Base-by-base conservation (phyloP, 2,329 filamentous ascomycete genomes). In the Arthroderma sp. region DNA sequence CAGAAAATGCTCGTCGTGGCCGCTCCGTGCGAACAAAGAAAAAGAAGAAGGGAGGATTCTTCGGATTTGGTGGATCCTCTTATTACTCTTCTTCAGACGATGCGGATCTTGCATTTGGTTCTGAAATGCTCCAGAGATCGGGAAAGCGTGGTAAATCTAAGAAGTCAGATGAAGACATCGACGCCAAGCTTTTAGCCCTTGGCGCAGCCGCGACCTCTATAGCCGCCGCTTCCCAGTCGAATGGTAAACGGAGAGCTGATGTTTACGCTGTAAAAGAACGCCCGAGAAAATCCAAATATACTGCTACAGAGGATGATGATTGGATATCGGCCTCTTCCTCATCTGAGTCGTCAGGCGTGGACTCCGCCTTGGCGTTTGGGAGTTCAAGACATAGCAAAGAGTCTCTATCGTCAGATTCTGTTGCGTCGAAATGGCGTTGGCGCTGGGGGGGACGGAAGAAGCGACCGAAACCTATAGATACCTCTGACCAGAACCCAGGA, bases 51-150 rank as follows among this genome's bases (percentile, higher is more conserved):
- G 63, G 58, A 43, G 61, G 60, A 28, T 71, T 76, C 47, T 71
- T 81, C 43, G 69, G 80, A 36, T 73, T 70, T 46, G 45, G 47
- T 72, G 78, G 53, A 33, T 44, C 41, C 37, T 47, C 47, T 53
- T 80, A 75, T 1, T 83, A 79, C 1, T 80, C 77, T 2, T 82
- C 78, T 0, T 81, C 78, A 1, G 68, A 82, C 44, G 78, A 82
- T 59, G 76, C 74, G 15, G 81, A 85, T 56, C 63, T 84, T 48
- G 80, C 80, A 6, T 84, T 83, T 56, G 80, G 80, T 6, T 70
- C 65, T 44, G 79, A 77, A 10, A 80, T 61, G 32, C 47, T 63
- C 2, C 61, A 57, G 32, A 61, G 60, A 36, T 49, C 55, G 42
- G 38, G 36, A 22, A 43, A 22, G 2, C 45, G 46, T 9, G 55